A percentile compares a stretch with the other conserved stretches of the same genome.
phyloP scores from a whole-genome alignment of 2,329 filamentous ascomycete genomes.

The Xylariaceae sp. region DNA sequence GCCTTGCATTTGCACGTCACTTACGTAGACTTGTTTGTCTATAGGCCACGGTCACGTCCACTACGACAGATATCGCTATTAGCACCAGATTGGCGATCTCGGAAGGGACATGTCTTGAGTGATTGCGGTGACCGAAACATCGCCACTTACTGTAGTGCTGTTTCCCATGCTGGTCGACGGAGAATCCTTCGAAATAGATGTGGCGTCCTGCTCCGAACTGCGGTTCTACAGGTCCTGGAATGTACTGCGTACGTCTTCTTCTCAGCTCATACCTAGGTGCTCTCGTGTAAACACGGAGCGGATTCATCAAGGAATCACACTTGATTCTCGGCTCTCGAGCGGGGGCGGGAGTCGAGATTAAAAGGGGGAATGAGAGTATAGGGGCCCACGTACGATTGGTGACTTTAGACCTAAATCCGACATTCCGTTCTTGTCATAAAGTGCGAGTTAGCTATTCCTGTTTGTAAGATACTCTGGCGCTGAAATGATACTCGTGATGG shows the following conservation, averaged over 20 bases:
- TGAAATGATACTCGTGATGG: no score
- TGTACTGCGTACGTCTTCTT: slow-evolving; percentile 45
- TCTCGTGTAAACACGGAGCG: no score
- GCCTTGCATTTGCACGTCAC: slow-evolving; percentile 12
- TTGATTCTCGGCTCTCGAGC: no score
- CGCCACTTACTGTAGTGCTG: slow-evolving; percentile 62
- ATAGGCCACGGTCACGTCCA: slow-evolving; percentile 84
- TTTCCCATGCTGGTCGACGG: slow-evolving; percentile 81
- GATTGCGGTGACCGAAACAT: background rate
- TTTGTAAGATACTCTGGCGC: no score
- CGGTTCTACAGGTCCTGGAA: slow-evolving; percentile 82
- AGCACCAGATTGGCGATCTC: background rate
- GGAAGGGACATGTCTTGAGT: background rate
- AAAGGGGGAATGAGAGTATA: no score
- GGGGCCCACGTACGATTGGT: slow-evolving; percentile 49
- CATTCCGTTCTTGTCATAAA: slow-evolving; percentile 57
- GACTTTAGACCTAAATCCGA: slow-evolving; percentile 71
- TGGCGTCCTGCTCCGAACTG: slow-evolving; percentile 79
- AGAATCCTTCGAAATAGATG: slow-evolving; percentile 87
- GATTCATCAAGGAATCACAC: no score
- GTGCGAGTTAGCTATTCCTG: no score
- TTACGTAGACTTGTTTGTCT: slow-evolving; percentile 68
- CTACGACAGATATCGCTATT: background rate
- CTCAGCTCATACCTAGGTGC: no score
- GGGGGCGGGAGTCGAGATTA: no score